These are phyloP conservation scores for Globisporangium spinosum DNA, from an alignment of 352 stramenopile species.

Conservation along the genomic window DNA sequence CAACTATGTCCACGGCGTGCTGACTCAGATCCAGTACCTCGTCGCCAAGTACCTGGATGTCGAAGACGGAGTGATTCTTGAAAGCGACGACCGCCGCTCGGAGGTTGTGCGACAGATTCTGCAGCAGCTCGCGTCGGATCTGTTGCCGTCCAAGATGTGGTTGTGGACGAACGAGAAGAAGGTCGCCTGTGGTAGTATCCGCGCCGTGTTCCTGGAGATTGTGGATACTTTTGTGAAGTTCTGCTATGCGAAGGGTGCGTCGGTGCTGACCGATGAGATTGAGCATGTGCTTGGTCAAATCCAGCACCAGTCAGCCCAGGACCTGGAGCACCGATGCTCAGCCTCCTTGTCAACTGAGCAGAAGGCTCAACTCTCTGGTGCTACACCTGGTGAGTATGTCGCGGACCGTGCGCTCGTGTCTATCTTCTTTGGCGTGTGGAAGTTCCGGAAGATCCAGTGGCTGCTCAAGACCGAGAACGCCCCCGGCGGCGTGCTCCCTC, in stretches of 20 bases:
- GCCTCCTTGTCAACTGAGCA: neutral
- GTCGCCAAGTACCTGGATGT: conserved; percentile 35
- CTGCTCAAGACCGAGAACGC: conserved; percentile 8
- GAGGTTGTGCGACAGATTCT: conserved; percentile 26
- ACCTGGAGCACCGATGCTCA: conserved; percentile 27
- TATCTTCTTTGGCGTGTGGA: conserved; percentile 35
- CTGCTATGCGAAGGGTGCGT: conserved; percentile 19
- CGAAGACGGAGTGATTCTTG: neutral
- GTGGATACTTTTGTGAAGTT: conserved; percentile 39
- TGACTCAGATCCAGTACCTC: conserved; percentile 57
- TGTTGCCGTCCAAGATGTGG: conserved; percentile 49
- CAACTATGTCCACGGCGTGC: conserved; percentile 63
- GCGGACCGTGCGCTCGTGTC: conserved; percentile 45
- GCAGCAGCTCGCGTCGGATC: conserved; percentile 24
- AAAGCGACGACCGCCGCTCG: conserved; percentile 5
- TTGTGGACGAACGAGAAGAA: conserved; percentile 28
- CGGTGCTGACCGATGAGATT: conserved; percentile 18
- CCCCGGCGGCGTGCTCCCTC: conserved; percentile 1
- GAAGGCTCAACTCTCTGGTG: conserved; percentile 6
- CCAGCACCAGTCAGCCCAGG: conserved; percentile 26
- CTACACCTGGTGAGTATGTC: conserved; percentile 36
- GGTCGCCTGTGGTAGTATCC: conserved; percentile 37
- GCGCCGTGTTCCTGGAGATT: conserved; percentile 49
- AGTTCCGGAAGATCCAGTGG: conserved; percentile 13
- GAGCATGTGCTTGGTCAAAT: conserved; percentile 17